Base-by-base conservation (phyloP, 2,329 filamentous ascomycete genomes). In the Botrytis cinerea region DNA sequence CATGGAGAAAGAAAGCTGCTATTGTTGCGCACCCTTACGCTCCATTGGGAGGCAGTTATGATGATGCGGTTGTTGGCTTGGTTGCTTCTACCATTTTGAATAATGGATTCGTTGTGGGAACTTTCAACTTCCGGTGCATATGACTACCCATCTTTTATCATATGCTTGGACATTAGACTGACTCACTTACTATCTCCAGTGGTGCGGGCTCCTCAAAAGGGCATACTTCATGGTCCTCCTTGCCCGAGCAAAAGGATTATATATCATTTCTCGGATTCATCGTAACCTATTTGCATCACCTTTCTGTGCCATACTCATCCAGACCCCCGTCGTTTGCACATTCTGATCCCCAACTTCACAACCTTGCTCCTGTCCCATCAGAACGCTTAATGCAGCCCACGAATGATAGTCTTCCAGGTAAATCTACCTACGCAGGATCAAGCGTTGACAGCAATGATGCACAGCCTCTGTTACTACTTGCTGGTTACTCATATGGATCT, bases 1-100 rank as follows among this genome's bases (percentile, higher is more conserved):
- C 69, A 75, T 84, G 81, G 82, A 79, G 74, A 64, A 84, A 81
- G 74, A 85, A 82, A 74, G 88, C 86, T 5, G 90, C 90, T 0
- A 85, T 97, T 5, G 84, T 98, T 57, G 95, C 95, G 20, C 96
- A 98, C 82, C 95, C 96, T 0, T 98, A 98, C 80, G 94, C 93
- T 48, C 91, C 93, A 0, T 84, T 98, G 70, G 96, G 96, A 7
- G 96, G 95, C 8, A 90, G 86, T 81, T 96, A 90, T 80, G 93
- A 98, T 80, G 95, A 98, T 80, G 87, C 88, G 0, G 86, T 97
- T 0, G 91, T 98, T 1, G 86, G 88, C n/a, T 84, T 89, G 14
- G 83, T 92, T 4, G 89, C 88, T 0, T 76, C 70, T 84, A 85
- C 75, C 25, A 87, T 91, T 73, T 84, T 97, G n/a, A 84, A 86